These are phyloP conservation scores for Malus hybrid DNA, from an alignment of 331 rosid genomes.

Conservation along the genomic window DNA sequence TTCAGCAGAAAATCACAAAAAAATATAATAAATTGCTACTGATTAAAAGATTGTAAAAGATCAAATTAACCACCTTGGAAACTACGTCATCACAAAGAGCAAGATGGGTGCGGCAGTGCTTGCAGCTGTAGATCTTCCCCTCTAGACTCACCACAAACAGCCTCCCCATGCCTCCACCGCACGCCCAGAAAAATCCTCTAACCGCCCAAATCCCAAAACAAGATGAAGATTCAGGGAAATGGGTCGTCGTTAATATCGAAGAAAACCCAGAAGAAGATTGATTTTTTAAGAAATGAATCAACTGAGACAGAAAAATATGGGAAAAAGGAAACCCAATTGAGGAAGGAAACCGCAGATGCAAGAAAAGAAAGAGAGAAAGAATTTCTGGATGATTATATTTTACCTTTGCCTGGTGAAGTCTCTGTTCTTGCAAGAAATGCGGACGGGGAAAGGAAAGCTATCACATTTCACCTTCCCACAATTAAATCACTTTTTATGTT, in stretches of 20 bases:
- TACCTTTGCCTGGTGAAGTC: slow-evolving; percentile 26
- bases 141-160: slow-evolving; percentile 67
- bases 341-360: neutral
- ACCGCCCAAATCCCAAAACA: slow-evolving; percentile 1
- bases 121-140: slow-evolving; percentile 83
- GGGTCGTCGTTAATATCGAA: slow-evolving; percentile 28
- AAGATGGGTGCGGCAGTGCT: slow-evolving; percentile 76
- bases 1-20: neutral
- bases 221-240: slow-evolving; percentile 7
- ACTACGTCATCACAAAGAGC: slow-evolving; percentile 60
- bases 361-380: slow-evolving; percentile 8
- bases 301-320: neutral
- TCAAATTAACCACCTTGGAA: slow-evolving; percentile 51
- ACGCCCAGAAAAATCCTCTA: neutral
- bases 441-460: slow-evolving; percentile 25
- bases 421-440: slow-evolving; percentile 45
- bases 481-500: slow-evolving; percentile 15
- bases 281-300: slow-evolving; percentile 15
- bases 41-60: slow-evolving; percentile 8
- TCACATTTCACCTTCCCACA: slow-evolving; percentile 5
- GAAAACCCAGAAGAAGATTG: neutral
- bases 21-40: neutral
- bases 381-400: slow-evolving; percentile 13
- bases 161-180: slow-evolving; percentile 56
- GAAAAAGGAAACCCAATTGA: neutral